Evolutionary conservation across 164 flowering plant genomes (phyloP).

Genomic region (Houttuynia cordata): DNA sequence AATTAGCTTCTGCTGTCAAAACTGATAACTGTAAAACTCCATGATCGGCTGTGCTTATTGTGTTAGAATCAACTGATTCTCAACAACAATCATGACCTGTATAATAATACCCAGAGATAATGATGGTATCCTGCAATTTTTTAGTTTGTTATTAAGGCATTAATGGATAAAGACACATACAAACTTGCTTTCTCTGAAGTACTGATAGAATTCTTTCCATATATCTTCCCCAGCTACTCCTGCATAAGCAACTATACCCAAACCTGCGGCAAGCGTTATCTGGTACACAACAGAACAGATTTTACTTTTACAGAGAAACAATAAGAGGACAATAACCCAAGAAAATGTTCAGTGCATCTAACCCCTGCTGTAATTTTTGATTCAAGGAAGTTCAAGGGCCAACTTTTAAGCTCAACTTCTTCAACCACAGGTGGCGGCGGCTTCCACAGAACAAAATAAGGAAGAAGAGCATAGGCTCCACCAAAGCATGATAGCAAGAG

Average conservation of each 20-base stretch:
- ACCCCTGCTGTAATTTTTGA: constrained; percentile 86
- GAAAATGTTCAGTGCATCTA: constrained; percentile 10
- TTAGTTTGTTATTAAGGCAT: too few species aligned
- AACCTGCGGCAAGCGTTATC: constrained; percentile 62
- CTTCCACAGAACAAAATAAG: constrained; percentile 87
- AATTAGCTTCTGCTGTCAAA: too few species aligned
- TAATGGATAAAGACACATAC: constrained; percentile 28
- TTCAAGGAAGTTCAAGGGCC: constrained; percentile 87
- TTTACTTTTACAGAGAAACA: background rate
- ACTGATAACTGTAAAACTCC: too few species aligned
- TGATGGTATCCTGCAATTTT: too few species aligned
- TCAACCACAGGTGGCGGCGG: constrained; percentile 84
- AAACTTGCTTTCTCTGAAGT: constrained; percentile 80
- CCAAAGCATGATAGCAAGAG: constrained; percentile 54
- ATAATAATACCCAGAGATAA: too few species aligned
- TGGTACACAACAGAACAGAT: constrained; percentile 17
- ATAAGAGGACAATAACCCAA: background rate
- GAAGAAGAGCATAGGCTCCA: constrained; percentile 85
- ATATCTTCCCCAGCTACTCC: constrained; percentile 43
- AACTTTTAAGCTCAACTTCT: constrained; percentile 59
- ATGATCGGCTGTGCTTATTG: too few species aligned
- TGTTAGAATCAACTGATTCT: too few species aligned
- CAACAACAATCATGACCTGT: too few species aligned
- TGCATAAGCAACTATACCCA: constrained; percentile 51
- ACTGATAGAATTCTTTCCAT: constrained; percentile 84